Conservation (phyloP, 108 stramenopile species). For the Nannochloropsis oceanica region DNA sequence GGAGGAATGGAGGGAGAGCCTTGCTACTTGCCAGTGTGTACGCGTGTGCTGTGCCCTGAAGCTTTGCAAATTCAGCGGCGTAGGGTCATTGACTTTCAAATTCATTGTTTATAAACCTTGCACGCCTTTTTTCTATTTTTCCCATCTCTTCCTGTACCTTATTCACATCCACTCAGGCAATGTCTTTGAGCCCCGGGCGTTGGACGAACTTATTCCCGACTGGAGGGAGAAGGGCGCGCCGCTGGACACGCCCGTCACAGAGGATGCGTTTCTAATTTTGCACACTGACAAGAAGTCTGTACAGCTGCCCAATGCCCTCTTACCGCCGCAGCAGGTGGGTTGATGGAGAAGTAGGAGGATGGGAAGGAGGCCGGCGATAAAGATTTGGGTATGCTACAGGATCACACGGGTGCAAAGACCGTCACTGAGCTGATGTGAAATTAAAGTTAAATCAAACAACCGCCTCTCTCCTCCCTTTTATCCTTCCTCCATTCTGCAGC, state of each 20-base stretch:
- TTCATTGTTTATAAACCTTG: too few species aligned
- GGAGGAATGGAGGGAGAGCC: background rate
- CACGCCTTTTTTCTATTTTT: too few species aligned
- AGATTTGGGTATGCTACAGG: too few species aligned
- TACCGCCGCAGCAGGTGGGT: slow-evolving; percentile 17
- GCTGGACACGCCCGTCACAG: slow-evolving; percentile 59
- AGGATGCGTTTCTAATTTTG: slow-evolving; percentile 68
- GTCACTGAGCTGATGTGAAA: too few species aligned
- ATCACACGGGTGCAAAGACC: too few species aligned
- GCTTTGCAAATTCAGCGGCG: too few species aligned
- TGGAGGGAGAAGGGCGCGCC: slow-evolving; percentile 42
- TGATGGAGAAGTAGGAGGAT: background rate
- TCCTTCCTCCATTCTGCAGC: slow-evolving; percentile 57
- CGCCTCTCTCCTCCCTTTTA: slow-evolving; percentile 23
- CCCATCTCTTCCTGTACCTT: too few species aligned
- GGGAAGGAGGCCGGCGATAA: background rate
- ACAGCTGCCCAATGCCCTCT: slow-evolving; percentile 17
- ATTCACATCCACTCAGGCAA: slow-evolving; percentile 38
- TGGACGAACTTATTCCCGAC: slow-evolving; percentile 83
- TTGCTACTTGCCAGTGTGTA: background rate
- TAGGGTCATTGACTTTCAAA: too few species aligned
- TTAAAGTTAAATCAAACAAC: too few species aligned
- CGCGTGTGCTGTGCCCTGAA: too few species aligned
- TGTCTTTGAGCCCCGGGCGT: slow-evolving; percentile 92
- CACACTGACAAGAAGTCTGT: slow-evolving; percentile 29